A percentile compares a stretch with the other conserved stretches of the same genome.
Evolutionary conservation across 75 land plant species (phyloP).

Genomic region (Sequoia sempervirens): DNA sequence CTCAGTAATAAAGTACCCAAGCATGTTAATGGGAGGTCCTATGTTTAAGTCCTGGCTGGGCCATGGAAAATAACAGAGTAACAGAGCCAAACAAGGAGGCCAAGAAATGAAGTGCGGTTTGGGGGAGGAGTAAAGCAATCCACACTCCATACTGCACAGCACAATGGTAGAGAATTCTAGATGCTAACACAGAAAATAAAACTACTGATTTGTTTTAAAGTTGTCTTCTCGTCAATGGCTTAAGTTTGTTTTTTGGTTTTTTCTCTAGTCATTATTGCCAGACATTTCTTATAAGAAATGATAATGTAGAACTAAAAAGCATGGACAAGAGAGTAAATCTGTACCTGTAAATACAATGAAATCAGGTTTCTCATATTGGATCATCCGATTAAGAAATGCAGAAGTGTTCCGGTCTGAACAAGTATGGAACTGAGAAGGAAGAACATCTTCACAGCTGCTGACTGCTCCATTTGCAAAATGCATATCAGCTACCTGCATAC

Average conservation of each 20-base stretch:
- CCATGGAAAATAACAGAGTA: background rate
- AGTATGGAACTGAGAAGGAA: constrained; percentile 21
- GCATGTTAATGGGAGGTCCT: background rate
- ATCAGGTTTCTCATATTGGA: constrained; percentile 71
- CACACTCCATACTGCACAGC: background rate
- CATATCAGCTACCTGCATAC: constrained; percentile 78
- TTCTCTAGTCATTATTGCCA: background rate
- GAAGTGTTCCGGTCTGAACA: constrained; percentile 91
- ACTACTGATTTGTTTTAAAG: background rate
- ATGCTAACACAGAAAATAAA: background rate
- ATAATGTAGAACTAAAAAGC: background rate
- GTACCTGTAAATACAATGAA: constrained; percentile 85
- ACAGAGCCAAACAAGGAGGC: background rate
- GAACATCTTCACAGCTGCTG: constrained; percentile 65
- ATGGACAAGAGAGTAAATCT: background rate
- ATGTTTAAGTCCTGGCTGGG: background rate
- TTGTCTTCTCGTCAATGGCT: background rate
- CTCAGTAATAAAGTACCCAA: background rate
- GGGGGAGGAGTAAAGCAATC: background rate
- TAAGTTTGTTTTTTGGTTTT: background rate
- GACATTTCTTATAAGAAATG: background rate
- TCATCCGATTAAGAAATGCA: constrained; percentile 50
- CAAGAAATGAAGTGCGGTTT: background rate
- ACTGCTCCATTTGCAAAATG: constrained; percentile 68
- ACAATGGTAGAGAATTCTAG: background rate